Base-by-base conservation (phyloP, 768 basidiomycete genomes). In the Agrocybe chaxingu region DNA sequence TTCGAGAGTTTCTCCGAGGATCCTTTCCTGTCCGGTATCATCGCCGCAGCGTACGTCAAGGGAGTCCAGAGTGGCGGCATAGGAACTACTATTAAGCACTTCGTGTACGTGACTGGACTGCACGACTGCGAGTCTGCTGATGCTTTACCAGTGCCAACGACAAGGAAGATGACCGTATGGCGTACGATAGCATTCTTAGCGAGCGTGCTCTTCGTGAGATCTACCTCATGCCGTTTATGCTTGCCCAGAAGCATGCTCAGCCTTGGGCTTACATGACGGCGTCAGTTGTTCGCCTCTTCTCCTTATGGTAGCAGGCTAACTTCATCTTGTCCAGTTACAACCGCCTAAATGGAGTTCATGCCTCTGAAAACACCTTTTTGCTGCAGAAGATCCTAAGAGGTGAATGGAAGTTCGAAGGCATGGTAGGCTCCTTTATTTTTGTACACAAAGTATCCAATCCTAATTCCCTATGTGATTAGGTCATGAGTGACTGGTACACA, bases 1-100 rank as follows among this genome's bases (percentile, higher is more conserved):
- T 88, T 89, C 57, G 88, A 89, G 61, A 84, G 81, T 48, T 89
- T 88, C 67, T 85, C 88, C 0, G 87, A 91, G 59, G 89, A 92
- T 54, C 89, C 89, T 0, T 67, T 78, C 52, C 74, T 92, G 4
- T 87, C 86, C 5, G 90, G 89, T 7, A 70, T 78, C 55, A 75
- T 88, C 12, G 79, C 87, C 2, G 78, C 86, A 0, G 76, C 85
- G 11, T 92, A 89, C 57, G 75, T 89, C n/a, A 82, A 80, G 45
- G 89, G 89, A 6, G 75, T 90, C 2, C 91, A 93, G 66, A 78
- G 66, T 13, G 79, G 80, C n/a, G 89, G 89, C 1, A 81, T 93
- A 40, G 87, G 84, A 13, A 76, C 81, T 4, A 76, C 85, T 3
- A 85, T 92, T 71, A 92, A 92, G 63, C 91, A 92, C 62, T 92